Evolutionary conservation across 2,329 filamentous ascomycete genomes (phyloP), one percentile per base, ranked within the genome.

Genomic region (Colletotrichum zoysiae): DNA sequence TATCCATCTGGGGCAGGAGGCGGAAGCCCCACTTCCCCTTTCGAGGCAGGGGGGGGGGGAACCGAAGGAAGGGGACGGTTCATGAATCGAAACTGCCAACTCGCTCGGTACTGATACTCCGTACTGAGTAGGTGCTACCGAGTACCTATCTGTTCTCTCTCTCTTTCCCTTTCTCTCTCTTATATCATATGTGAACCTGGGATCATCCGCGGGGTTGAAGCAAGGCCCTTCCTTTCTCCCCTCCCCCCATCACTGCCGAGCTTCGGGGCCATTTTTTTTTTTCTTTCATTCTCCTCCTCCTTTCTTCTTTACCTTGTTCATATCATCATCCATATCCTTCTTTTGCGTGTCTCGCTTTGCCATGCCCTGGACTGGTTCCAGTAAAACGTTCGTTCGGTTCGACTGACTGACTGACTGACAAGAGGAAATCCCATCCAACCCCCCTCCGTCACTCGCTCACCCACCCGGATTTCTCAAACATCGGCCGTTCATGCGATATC

Each of bases 131-230:
- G 30, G 30, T 30, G 30, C 30, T 38, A 38, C 8, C 35, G 35
- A 46, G 20, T 4, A 20, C n/a, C 44, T 9, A 20, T 46, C 44
- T 9, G 14, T n/a, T 11, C 4, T 46, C 44, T 44, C 18, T 46
- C 20, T 46, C 18, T 5, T 20, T n/a, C 44, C 3, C 8, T 48
- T 20, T 11, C 20, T n/a, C 20, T n/a, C 48, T 61, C 56, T 53
- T 68, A 68, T 71, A 71, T 59, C 35, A 63, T 70, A 48, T 53
- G n/a, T 40, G 35, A 48, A 68, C 65, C 65, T 63, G 50, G 62
- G 65, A 63, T 55, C 65, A 40, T 68, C 65, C 51, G 65, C 65
- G 69, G 55, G 53, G 46, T 42, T 23, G 33, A 46, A 66, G 35
- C 65, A 68, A 68, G 65, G 68, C 65, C 33, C 40, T 46, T 58